Percentiles rank a stretch among this genome's conserved stretches.
Evolutionary conservation across 306 rosid species (phyloP).

Genomic region (Clitoria ternatea): DNA sequence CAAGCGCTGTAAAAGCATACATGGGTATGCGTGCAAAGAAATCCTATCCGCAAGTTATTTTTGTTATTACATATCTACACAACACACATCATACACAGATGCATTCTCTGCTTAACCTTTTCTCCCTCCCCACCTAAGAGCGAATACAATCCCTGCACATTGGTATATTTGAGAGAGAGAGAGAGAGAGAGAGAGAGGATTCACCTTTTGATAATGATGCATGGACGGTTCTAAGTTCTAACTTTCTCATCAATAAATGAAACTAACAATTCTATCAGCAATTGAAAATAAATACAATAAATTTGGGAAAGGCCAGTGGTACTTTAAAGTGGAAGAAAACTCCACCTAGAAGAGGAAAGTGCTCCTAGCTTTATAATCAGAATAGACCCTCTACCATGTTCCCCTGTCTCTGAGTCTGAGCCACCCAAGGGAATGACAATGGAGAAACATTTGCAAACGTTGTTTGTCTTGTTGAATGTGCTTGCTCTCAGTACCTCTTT

Average conservation of each 20-base stretch:
- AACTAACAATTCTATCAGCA: neutral
- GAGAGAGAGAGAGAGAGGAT: too few species aligned
- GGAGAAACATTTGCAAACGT: conserved; percentile 19
- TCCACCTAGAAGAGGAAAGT: neutral
- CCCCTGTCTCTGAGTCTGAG: conserved; percentile 21
- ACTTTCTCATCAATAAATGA: neutral
- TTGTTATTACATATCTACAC: too few species aligned
- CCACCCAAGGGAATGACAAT: conserved; percentile 18
- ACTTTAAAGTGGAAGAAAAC: neutral
- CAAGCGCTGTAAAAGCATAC: too few species aligned
- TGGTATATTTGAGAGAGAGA: too few species aligned
- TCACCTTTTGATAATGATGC: neutral
- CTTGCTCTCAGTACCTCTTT: conserved; percentile 21
- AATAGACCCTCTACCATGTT: conserved; percentile 6
- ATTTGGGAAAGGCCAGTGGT: neutral
- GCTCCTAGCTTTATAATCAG: conserved; percentile 13
- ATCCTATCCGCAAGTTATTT: too few species aligned
- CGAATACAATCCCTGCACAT: too few species aligned
- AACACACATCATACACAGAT: too few species aligned
- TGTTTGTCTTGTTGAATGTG: conserved; percentile 31
- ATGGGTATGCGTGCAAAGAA: too few species aligned
- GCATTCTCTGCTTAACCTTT: too few species aligned
- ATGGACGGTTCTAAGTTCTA: neutral
- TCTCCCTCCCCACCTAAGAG: too few species aligned
- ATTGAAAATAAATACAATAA: neutral